phyloP scores from a whole-genome alignment of 2,329 filamentous ascomycete species.

The Sclerotinia nivalis region DNA sequence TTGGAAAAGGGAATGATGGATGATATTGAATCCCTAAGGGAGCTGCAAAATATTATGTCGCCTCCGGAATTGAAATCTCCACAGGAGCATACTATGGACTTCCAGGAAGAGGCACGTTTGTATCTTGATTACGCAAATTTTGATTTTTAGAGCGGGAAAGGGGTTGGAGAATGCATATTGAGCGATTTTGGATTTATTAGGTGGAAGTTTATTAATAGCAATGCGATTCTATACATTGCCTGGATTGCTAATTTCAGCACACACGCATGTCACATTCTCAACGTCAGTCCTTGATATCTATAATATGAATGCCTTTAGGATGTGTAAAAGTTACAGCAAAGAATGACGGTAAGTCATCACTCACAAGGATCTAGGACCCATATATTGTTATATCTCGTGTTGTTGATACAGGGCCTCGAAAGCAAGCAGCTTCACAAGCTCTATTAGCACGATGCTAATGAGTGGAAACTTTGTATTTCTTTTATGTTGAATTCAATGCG shows the following conservation, averaged over 20 bases:
- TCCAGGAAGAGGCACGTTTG: constrained; percentile 17
- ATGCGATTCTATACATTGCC: background rate
- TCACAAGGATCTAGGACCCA: background rate
- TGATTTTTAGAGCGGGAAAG: constrained; percentile 3
- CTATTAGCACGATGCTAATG: background rate
- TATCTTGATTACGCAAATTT: constrained; percentile 22
- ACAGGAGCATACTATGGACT: constrained; percentile 15
- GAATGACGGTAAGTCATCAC: background rate
- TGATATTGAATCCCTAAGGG: constrained; percentile 39
- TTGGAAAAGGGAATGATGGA: constrained; percentile 44
- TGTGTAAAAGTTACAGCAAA: background rate
- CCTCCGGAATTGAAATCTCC: constrained; percentile 20
- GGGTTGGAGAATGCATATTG: background rate
- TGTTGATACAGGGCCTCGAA: background rate
- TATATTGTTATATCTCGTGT: background rate
- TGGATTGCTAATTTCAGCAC: background rate
- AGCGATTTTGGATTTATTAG: background rate
- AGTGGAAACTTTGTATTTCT: background rate
- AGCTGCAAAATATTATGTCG: constrained; percentile 25
- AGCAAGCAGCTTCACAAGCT: background rate
- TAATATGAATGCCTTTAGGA: no score
- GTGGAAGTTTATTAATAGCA: background rate
- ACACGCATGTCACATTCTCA: background rate
- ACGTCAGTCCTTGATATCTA: background rate
- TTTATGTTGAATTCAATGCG: background rate